Percentiles rank a stretch among this genome's conserved stretches.
These are phyloP conservation scores for Hyparrhenia diplandra DNA, from an alignment of 176 grass and related monocot genomes.

Conservation along the genomic window DNA sequence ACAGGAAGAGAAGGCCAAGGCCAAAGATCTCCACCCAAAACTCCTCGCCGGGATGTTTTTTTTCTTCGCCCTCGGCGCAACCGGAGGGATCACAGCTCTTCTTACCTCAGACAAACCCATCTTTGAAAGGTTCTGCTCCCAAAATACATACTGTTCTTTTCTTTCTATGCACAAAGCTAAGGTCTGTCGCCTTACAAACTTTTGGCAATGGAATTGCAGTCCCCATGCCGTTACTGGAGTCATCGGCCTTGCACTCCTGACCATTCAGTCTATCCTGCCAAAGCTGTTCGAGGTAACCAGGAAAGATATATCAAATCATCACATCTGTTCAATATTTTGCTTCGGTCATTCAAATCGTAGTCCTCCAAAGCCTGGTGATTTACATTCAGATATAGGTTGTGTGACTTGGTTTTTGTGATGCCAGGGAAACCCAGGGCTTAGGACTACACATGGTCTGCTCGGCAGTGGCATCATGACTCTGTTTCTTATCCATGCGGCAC, in stretches of 20 bases:
- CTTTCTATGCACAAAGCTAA: background rate
- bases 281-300: constrained; percentile 61
- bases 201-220: constrained; percentile 33
- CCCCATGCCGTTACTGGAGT: constrained; percentile 75
- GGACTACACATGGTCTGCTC: constrained; percentile 68
- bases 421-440: constrained; percentile 65
- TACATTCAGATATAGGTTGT: background rate
- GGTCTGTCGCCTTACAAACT: background rate
- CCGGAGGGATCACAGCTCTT: constrained; percentile 78
- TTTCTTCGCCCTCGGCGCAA: constrained; percentile 84
- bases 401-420: background rate
- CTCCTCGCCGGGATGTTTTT: constrained; percentile 96
- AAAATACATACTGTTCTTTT: background rate
- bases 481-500: constrained; percentile 75
- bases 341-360: background rate
- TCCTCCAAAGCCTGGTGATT: background rate
- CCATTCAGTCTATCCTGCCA: constrained; percentile 75
- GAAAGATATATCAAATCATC: background rate
- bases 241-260: constrained; percentile 62
- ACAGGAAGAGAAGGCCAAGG: constrained; percentile 91
- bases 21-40: constrained; percentile 92
- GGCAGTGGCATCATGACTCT: constrained; percentile 93
- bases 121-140: constrained; percentile 70
- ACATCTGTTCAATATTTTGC: background rate
- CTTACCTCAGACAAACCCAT: constrained; percentile 85